Percentiles rank a stretch among this genome's conserved stretches.
Conservation (phyloP, 1,284 basidiomycete species). For the Apiotrichum gamsii region DNA sequence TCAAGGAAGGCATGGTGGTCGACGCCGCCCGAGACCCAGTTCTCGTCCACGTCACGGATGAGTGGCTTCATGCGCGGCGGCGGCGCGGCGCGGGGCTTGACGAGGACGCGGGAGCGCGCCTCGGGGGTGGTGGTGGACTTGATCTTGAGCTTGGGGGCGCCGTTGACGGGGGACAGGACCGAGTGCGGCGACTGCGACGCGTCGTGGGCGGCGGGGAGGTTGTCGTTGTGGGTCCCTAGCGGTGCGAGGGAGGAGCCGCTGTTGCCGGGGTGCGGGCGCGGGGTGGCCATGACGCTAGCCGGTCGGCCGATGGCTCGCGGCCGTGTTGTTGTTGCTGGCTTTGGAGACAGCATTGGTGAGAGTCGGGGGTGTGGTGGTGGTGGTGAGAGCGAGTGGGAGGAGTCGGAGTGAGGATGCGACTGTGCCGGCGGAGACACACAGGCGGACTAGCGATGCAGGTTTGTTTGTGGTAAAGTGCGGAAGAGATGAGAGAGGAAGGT, state of each 20-base stretch:
- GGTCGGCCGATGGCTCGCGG: neutral
- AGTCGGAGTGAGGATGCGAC: no score
- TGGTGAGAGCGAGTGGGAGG: no score
- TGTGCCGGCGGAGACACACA: no score
- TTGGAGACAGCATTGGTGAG: no score
- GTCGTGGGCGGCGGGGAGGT: slow-evolving; percentile 6
- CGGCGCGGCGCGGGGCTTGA: slow-evolving; percentile 17
- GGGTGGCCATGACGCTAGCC: slow-evolving; percentile 9
- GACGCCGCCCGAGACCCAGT: slow-evolving; percentile 3
- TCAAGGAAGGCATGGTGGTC: slow-evolving; percentile 15
- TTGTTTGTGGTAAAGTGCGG: no score
- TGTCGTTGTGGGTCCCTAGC: slow-evolving; percentile 10
- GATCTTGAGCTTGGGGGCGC: slow-evolving; percentile 31
- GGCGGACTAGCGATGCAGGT: no score
- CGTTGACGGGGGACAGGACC: slow-evolving; percentile 2
- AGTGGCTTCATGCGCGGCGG: slow-evolving; percentile 1
- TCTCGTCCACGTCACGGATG: slow-evolving; percentile 1
- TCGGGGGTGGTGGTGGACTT: slow-evolving; percentile 41
- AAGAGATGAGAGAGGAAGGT: no score
- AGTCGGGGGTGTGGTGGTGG: no score
- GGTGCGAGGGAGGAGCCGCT: neutral
- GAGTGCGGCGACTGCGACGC: slow-evolving; percentile 10
- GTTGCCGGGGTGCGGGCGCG: slow-evolving; percentile 13
- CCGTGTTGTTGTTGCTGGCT: neutral
- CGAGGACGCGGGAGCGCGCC: slow-evolving; percentile 31